These are phyloP conservation scores for Endoconidiophora laricicola DNA, from an alignment of 2,329 filamentous ascomycete species.

Conservation along the genomic window DNA sequence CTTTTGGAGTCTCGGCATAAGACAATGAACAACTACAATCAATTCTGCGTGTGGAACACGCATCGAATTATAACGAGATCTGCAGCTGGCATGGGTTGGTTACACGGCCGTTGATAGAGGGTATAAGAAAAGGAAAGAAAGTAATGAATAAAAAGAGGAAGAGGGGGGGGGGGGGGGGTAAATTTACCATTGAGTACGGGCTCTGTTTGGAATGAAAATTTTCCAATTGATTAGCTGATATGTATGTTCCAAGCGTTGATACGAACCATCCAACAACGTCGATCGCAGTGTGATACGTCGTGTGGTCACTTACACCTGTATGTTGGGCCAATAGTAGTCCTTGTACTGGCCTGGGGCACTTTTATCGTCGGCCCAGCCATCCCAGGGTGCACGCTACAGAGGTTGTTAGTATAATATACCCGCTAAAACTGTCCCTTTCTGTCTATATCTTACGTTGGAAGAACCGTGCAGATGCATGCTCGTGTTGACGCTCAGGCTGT, in stretches of 20 bases:
- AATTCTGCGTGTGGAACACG: too few relatives aligned
- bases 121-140: too few relatives aligned
- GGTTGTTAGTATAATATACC: background rate
- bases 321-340: conserved; percentile 46
- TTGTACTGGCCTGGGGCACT: conserved; percentile 36
- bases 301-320: conserved; percentile 19
- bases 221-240: background rate
- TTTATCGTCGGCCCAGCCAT: conserved; percentile 39
- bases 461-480: conserved; percentile 40
- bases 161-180: background rate
- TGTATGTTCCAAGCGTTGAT: background rate
- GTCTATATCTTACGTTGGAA: conserved; percentile 19
- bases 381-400: conserved; percentile 20
- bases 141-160: too few relatives aligned
- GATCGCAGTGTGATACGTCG: too few relatives aligned
- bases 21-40: too few relatives aligned
- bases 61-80: too few relatives aligned
- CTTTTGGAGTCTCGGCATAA: too few relatives aligned
- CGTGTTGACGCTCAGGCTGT: conserved; percentile 27
- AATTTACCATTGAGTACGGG: conserved; percentile 32
- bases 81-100: too few relatives aligned
- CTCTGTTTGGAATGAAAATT: conserved; percentile 16
- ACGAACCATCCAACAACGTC: background rate
- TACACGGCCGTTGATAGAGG: too few relatives aligned
- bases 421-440: background rate